phyloP scores from a whole-genome alignment of 176 grass and related monocot species.

The Juncus effusus region DNA sequence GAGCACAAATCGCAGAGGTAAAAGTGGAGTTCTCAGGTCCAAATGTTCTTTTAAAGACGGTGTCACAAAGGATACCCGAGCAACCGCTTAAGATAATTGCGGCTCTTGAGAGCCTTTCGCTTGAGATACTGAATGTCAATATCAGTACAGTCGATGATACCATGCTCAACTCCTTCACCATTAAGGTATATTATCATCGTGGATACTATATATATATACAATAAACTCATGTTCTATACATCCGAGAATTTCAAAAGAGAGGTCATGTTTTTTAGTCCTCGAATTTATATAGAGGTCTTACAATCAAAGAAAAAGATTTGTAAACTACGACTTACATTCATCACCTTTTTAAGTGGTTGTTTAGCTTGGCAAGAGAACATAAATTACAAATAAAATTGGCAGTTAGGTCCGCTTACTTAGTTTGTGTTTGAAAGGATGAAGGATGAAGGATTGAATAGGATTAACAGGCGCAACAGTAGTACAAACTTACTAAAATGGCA shows the following conservation, averaged over 20 bases:
- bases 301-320: too few relatives aligned
- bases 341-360: too few relatives aligned
- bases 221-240: background rate
- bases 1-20: conserved; percentile 45
- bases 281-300: too few relatives aligned
- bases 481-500: too few relatives aligned
- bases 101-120: conserved; percentile 57
- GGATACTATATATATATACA: background rate
- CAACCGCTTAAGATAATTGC: conserved; percentile 73
- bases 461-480: too few relatives aligned
- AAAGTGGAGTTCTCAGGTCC: conserved; percentile 83
- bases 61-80: conserved; percentile 53
- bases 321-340: too few relatives aligned
- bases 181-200: conserved; percentile 45
- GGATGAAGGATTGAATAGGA: too few relatives aligned
- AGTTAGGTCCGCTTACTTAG: too few relatives aligned
- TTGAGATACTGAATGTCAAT: conserved; percentile 79
- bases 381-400: too few relatives aligned
- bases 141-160: conserved; percentile 65
- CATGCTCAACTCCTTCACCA: conserved; percentile 81
- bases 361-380: too few relatives aligned
- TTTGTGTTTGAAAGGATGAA: too few relatives aligned
- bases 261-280: too few relatives aligned
- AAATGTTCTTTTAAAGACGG: conserved; percentile 77
- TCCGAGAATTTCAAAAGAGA: background rate